These are phyloP conservation scores for Alloteropsis angusta DNA, from an alignment of 202 grass and related monocot species.

Conservation along the genomic window DNA sequence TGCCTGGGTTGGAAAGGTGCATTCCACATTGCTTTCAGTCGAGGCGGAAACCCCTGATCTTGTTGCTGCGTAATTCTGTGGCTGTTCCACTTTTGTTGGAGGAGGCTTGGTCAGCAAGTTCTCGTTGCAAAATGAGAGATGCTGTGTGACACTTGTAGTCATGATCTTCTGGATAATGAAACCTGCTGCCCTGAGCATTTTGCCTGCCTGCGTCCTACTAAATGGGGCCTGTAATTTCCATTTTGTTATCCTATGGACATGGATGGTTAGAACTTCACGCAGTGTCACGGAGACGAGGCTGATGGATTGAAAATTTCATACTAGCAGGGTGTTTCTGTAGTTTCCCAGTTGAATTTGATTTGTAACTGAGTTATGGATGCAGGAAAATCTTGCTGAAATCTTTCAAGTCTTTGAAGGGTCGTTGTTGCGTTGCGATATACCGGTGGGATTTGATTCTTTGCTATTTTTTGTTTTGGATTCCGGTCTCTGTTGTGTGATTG, in stretches of 20 bases:
- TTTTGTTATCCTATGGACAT: slow-evolving; percentile 17
- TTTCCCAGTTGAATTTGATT: slow-evolving; percentile 19
- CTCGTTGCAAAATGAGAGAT: slow-evolving; percentile 18
- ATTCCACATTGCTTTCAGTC: slow-evolving; percentile 63
- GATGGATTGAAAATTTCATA: slow-evolving; percentile 8
- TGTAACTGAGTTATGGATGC: slow-evolving; percentile 34
- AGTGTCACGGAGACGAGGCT: neutral
- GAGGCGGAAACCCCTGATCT: slow-evolving; percentile 94
- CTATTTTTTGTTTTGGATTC: no score
- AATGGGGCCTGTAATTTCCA: slow-evolving; percentile 30
- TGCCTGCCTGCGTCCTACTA: neutral
- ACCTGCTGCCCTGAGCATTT: slow-evolving; percentile 20
- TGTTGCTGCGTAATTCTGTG: slow-evolving; percentile 49
- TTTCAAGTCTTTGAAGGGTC: neutral
- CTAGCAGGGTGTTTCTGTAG: slow-evolving; percentile 20
- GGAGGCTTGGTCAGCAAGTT: slow-evolving; percentile 15
- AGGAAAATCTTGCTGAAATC: slow-evolving; percentile 33
- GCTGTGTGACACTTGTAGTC: slow-evolving; percentile 4
- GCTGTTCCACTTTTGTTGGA: neutral
- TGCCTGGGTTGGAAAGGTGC: slow-evolving; percentile 84
- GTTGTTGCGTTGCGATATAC: no score
- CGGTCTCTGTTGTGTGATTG: no score
- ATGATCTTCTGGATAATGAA: slow-evolving; percentile 28
- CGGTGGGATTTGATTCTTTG: no score
- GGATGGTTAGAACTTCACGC: slow-evolving; percentile 18